Evolutionary conservation across 129 eudicot genomes (phyloP), one percentile per base, ranked within the genome.

Genomic region (Flaveria robusta): DNA sequence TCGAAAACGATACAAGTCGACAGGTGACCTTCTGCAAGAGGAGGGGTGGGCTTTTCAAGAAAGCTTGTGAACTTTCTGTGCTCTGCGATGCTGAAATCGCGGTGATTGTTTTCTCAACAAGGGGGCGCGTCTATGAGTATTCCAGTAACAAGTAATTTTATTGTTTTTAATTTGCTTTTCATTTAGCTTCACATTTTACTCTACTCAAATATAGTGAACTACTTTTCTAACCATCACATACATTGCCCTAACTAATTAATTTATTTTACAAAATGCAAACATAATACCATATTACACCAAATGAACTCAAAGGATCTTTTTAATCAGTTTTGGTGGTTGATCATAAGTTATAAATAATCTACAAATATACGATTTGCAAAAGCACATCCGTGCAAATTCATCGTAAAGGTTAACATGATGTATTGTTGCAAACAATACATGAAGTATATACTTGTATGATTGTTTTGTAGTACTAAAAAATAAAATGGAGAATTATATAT

Each of bases 21-120:
- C 83, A 80, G 6, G 83, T 80, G 69, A 80, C 83, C 3, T 80
- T 80, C 39, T 74, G 79, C 70, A 74, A 80, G 70, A 80, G 83
- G 75, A 74, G 83, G 51, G 75, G 69, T 55, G 83, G 83, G 70
- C 85, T 86, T 34, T 74, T 84, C 46, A 87, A 87, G 84, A 87
- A 87, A 73, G 91, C 91, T 26, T 87, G 77, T 9, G 91, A 87
- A 66, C 78, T 87, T 43, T 84, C 88, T 6, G 86, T 87, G 26
- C 88, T 87, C 22, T 87, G 91, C 26, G 88, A 87, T 55, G 91
- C 91, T 78, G 91, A 87, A 72, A 78, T 87, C 31, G 87, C 85
- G 24, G 77, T 86, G 77, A 69, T 86, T 29, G 83, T 85, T 47
- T 81, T 85, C 83, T 81, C 88, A 34, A 70, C 76, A 3, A 47